A percentile compares a stretch with the other conserved stretches of the same genome.
phyloP scores from a whole-genome alignment of 2,329 filamentous ascomycete species.

The Talaromyces atroroseus region DNA sequence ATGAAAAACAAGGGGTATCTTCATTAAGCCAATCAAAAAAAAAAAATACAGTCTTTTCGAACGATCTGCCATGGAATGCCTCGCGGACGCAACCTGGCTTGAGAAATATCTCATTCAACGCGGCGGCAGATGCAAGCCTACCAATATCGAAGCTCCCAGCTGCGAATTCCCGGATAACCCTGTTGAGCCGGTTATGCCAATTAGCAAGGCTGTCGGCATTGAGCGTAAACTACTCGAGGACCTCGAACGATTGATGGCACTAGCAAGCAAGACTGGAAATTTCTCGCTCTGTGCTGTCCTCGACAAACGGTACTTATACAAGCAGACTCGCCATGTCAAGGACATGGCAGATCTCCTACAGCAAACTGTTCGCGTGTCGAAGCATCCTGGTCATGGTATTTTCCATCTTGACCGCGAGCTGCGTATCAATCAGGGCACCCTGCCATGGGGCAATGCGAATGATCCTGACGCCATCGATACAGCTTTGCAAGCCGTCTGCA shows the following conservation, averaged over 20 bases:
- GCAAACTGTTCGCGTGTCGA: constrained; percentile 20
- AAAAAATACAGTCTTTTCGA: constrained; percentile 18
- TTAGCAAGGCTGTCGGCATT: constrained; percentile 16
- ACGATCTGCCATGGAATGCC: constrained; percentile 18
- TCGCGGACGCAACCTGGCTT: constrained; percentile 20
- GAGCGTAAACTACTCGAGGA: constrained; percentile 20
- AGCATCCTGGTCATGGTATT: constrained; percentile 20
- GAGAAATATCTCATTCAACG: constrained; percentile 22
- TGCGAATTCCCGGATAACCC: constrained; percentile 19
- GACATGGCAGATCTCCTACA: constrained; percentile 20
- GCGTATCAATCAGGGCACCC: constrained; percentile 12
- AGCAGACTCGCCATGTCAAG: constrained; percentile 21
- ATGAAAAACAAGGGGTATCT: neutral
- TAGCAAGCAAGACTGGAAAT: constrained; percentile 16
- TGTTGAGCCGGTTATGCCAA: constrained; percentile 19
- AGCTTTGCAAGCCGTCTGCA: neutral
- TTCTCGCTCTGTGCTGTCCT: constrained; percentile 15
- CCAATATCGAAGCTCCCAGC: constrained; percentile 18
- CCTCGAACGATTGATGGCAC: constrained; percentile 16
- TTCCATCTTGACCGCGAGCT: constrained; percentile 20
- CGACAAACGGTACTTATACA: constrained; percentile 18
- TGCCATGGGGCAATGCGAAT: constrained; percentile 16
- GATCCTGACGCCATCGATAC: constrained; percentile 16
- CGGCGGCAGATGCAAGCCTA: constrained; percentile 20
- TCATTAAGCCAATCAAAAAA: neutral